A percentile compares a stretch with the other conserved stretches of the same genome.
Evolutionary conservation across 2,329 filamentous ascomycete species (phyloP).

Genomic region (Curvularia lunata): DNA sequence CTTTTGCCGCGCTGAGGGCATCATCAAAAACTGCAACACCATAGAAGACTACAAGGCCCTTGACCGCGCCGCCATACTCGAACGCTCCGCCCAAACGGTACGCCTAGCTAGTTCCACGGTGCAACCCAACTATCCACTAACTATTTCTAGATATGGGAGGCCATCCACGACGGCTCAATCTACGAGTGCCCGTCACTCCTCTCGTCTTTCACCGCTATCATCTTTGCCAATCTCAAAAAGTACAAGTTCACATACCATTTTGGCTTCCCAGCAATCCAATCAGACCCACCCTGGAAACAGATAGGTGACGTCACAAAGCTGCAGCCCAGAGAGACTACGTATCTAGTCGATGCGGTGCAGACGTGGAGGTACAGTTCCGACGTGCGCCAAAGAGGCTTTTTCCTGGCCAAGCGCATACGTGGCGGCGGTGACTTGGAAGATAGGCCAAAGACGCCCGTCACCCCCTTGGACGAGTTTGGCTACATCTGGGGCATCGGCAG

Average conservation of each 20-base stretch:
- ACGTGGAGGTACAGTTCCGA: constrained; percentile 88
- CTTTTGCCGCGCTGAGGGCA: constrained; percentile 84
- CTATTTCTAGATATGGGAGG: constrained; percentile 81
- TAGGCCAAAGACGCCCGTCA: constrained; percentile 57
- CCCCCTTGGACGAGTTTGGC: constrained; percentile 61
- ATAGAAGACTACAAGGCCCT: constrained; percentile 88
- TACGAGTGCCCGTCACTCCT: constrained; percentile 93
- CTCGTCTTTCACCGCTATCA: constrained; percentile 85
- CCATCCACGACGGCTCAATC: constrained; percentile 94
- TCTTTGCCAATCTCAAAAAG: constrained; percentile 95
- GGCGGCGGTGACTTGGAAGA: constrained; percentile 35
- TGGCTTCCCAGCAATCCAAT: constrained; percentile 91
- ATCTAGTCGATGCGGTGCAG: constrained; percentile 80
- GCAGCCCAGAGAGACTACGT: constrained; percentile 72
- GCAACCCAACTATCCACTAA: neutral
- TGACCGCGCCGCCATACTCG: constrained; percentile 79
- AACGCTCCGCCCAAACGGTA: constrained; percentile 79
- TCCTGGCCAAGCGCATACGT: constrained; percentile 81
- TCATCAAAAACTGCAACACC: constrained; percentile 95
- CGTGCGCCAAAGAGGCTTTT: constrained; percentile 88
- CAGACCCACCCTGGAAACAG: constrained; percentile 78
- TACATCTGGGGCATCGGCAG: constrained; percentile 80
- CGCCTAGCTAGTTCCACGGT: constrained; percentile 22
- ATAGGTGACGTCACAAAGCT: constrained; percentile 55
- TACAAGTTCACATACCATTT: constrained; percentile 99